phyloP scores from a whole-genome alignment of 1,284 basidiomycete species.

The Ganoderma multipileum region DNA sequence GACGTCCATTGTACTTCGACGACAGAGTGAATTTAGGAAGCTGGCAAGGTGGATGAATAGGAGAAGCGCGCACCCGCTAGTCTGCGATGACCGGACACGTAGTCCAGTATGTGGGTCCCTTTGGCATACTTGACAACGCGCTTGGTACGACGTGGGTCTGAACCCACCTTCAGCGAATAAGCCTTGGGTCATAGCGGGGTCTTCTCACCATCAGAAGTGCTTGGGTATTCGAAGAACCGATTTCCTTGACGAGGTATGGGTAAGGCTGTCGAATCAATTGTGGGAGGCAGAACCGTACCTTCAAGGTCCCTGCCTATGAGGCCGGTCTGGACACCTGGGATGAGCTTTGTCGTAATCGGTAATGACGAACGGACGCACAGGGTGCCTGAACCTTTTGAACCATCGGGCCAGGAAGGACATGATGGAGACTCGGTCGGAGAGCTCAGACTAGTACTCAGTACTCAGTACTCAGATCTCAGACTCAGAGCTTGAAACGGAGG shows the following conservation, averaged over 20 bases:
- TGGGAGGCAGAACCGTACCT: slow-evolving; percentile 26
- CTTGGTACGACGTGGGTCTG: slow-evolving; percentile 35
- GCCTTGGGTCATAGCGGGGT: background rate
- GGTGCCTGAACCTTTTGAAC: slow-evolving; percentile 31
- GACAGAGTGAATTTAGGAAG: background rate
- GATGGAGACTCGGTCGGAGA: no score
- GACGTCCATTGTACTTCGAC: slow-evolving; percentile 41
- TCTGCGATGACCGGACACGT: slow-evolving; percentile 34
- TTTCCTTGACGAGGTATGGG: slow-evolving; percentile 32
- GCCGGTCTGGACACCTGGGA: slow-evolving; percentile 25
- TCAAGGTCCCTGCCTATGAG: slow-evolving; percentile 39
- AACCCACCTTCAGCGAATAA: background rate
- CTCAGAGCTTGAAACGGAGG: no score
- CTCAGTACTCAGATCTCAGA: background rate
- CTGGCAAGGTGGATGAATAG: background rate
- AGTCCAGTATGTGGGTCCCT: slow-evolving; percentile 39
- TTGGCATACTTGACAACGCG: slow-evolving; percentile 42
- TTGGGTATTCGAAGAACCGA: slow-evolving; percentile 39
- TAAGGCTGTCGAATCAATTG: background rate
- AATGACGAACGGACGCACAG: slow-evolving; percentile 29
- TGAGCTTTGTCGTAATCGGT: background rate
- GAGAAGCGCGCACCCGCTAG: slow-evolving; percentile 33
- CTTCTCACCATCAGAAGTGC: slow-evolving; percentile 32
- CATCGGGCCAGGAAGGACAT: slow-evolving; percentile 37
- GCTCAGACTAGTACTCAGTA: background rate